Percentiles rank a stretch among this genome's conserved stretches.
phyloP scores from a whole-genome alignment of 306 rosid species.

The Cajanus cajan region DNA sequence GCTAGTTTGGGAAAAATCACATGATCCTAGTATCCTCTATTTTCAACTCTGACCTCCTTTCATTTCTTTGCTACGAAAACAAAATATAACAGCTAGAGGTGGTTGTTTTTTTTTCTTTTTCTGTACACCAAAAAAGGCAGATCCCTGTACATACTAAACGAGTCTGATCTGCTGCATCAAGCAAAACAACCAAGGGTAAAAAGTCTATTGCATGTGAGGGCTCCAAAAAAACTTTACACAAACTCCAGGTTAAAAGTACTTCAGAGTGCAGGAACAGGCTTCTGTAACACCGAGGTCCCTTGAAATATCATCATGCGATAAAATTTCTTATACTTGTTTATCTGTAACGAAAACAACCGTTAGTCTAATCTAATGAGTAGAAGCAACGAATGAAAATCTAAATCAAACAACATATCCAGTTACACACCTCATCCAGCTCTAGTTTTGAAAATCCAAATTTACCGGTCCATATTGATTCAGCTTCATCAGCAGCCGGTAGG shows the following conservation, averaged over 20 bases:
- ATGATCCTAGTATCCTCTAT: constrained; percentile 22
- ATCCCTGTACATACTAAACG: constrained; percentile 48
- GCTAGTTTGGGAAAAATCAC: constrained; percentile 14
- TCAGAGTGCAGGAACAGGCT: constrained; percentile 48
- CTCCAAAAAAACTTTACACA: constrained; percentile 31
- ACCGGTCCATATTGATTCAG: constrained; percentile 82
- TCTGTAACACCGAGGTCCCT: constrained; percentile 73
- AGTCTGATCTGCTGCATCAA: constrained; percentile 32
- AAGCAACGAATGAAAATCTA: background rate
- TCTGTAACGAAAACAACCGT: constrained; percentile 37
- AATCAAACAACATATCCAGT: background rate
- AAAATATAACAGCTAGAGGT: constrained; percentile 30
- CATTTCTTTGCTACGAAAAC: constrained; percentile 44
- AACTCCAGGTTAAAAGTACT: background rate
- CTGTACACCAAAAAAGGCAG: constrained; percentile 57
- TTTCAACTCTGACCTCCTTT: constrained; percentile 34
- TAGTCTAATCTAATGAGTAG: background rate
- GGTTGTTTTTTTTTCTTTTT: constrained; percentile 33
- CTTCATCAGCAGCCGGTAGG: constrained; percentile 93
- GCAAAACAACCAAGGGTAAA: constrained; percentile 13
- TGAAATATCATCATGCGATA: constrained; percentile 86
- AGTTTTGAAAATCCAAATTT: constrained; percentile 83
- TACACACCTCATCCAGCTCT: constrained; percentile 61
- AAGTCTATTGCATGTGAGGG: background rate
- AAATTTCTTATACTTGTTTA: constrained; percentile 50